Percentiles rank a stretch among this genome's conserved stretches.
phyloP scores from a whole-genome alignment of 2,329 filamentous ascomycete genomes.

The Talaromyces amestolkiae region DNA sequence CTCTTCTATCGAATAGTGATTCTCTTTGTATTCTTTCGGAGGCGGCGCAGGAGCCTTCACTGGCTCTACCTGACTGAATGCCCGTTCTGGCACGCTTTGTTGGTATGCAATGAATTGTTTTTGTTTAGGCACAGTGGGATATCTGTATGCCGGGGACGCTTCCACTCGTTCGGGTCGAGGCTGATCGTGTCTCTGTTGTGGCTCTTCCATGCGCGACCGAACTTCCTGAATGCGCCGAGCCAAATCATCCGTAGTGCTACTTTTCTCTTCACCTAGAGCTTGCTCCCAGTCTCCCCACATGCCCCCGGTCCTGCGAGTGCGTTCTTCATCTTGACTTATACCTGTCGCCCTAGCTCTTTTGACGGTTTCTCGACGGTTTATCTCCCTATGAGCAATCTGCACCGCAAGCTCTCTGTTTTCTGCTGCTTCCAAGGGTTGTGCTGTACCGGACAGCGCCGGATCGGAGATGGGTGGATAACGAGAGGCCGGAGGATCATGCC shows the following conservation, averaged over 20 bases:
- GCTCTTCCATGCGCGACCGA: constrained; percentile 38
- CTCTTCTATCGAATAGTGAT: constrained; percentile 23
- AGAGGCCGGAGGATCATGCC: constrained; percentile 18
- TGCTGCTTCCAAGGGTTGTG: constrained; percentile 64
- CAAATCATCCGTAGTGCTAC: constrained; percentile 45
- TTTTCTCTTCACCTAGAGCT: constrained; percentile 36
- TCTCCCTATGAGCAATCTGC: constrained; percentile 70
- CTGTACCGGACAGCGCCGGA: constrained; percentile 58
- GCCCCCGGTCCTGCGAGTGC: constrained; percentile 53
- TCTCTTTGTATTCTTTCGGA: constrained; percentile 33
- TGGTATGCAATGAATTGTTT: constrained; percentile 28
- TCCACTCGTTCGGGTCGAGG: constrained; percentile 19
- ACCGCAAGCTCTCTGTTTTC: constrained; percentile 75
- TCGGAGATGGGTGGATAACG: constrained; percentile 42
- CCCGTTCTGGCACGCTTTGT: constrained; percentile 22
- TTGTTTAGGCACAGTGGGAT: constrained; percentile 44
- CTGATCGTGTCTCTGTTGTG: constrained; percentile 19
- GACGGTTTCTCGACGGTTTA: constrained; percentile 63
- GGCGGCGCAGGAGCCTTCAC: constrained; percentile 38
- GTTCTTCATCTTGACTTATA: constrained; percentile 57
- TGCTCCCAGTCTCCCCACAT: constrained; percentile 55
- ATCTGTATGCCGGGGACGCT: constrained; percentile 36
- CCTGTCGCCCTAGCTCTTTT: constrained; percentile 59
- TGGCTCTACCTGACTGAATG: constrained; percentile 23
- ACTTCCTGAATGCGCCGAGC: constrained; percentile 54